Evolutionary conservation across 192 early-diverging fungal species (phyloP), one percentile per base, ranked within the genome.

Genomic region (Umbelopsis sp.): DNA sequence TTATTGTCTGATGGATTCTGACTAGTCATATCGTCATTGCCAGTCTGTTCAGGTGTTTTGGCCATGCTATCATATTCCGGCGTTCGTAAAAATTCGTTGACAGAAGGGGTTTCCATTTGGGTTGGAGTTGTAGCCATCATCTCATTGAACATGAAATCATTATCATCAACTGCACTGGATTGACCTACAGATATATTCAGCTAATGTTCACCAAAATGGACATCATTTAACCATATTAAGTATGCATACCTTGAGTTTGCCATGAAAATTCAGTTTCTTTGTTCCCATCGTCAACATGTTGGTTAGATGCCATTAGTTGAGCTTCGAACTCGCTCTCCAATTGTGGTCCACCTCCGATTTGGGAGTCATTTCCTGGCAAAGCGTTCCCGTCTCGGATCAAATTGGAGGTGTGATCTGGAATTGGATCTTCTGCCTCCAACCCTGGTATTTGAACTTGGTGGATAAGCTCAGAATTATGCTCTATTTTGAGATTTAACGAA

Each of bases 121-220:
- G 45, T 31, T 22, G 45, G 68, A 16, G 47, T 69, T 41, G 77
- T 70, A 47, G 73, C 70, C 21, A 78, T 69, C 77, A 78, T 78
- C 43, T 78, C 77, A 50, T 74, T 73, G 50, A 78, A 78, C 36
- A 78, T 52, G 47, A 66, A 47, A 11, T 74, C 66, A 44, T 53
- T 71, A 41, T 44, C 26, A 14, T 70, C 67, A 8, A 45, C 69
- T 12, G 31, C 25, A 2, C 45, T 49, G 21, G 24, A 22, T 34
- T 65, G 41, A 50, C 53, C 53, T 44, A 54, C 5, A n/a, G 66
- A 71, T 8, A 25, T 2, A 25, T 53, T 70, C 45, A 54, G 68
- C 31, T 21, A 31, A 78, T 49, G 70, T 66, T 14, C 66, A 68
- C 47, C 70, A 59, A 0, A 26, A 41, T 11, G 38, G 4, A 29